A percentile compares a stretch with the other conserved stretches of the same genome.
phyloP scores from a whole-genome alignment of 208 protist genomes.

The Trypanosoma lewisi region DNA sequence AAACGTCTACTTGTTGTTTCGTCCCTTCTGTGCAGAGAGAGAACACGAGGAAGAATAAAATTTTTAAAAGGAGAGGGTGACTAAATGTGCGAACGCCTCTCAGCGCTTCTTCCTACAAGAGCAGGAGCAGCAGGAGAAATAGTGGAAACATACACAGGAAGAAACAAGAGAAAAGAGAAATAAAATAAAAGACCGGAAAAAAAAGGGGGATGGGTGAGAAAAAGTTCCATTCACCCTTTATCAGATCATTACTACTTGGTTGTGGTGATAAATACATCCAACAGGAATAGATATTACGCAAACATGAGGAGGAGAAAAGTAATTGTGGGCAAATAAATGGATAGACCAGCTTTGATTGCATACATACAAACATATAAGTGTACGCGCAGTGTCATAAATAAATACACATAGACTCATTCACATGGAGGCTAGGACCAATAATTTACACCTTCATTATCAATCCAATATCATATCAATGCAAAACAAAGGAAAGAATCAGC shows the following conservation, averaged over 20 bases:
- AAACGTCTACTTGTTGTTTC: neutral
- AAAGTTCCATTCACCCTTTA: too few species aligned
- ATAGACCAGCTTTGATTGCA: neutral
- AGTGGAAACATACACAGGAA: slow-evolving; percentile 5
- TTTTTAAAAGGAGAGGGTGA: too few species aligned
- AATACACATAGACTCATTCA: too few species aligned
- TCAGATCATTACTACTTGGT: too few species aligned
- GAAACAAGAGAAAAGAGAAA: slow-evolving; percentile 12
- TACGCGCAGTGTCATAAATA: neutral
- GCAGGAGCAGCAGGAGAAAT: neutral
- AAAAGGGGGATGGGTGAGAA: slow-evolving; percentile 12
- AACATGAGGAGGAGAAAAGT: slow-evolving; percentile 8
- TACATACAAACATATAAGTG: neutral
- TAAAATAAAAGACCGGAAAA: slow-evolving; percentile 10
- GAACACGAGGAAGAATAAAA: too few species aligned
- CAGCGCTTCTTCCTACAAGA: neutral
- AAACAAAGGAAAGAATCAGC: too few species aligned
- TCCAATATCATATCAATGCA: too few species aligned
- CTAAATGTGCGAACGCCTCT: too few species aligned
- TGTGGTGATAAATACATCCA: too few species aligned
- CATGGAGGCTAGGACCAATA: too few species aligned
- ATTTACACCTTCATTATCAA: too few species aligned
- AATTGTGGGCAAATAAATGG: too few species aligned
- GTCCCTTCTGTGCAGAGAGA: neutral
- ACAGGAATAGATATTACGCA: slow-evolving; percentile 1